phyloP scores from a whole-genome alignment of 192 early-diverging fungal genomes.

The Coemansia sp. region DNA sequence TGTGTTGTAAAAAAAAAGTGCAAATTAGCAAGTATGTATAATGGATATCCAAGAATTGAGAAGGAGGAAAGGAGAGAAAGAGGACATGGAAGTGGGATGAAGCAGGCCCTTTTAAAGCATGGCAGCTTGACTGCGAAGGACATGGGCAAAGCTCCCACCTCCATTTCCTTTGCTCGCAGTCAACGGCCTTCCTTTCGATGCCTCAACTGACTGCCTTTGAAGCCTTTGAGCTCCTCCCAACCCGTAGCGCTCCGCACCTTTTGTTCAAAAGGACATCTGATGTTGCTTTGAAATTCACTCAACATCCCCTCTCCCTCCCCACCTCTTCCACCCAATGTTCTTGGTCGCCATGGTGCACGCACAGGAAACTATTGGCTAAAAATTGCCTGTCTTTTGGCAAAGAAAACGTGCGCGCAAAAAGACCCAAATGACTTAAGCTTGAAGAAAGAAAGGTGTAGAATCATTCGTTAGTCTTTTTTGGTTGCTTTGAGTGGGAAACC shows the following conservation, averaged over 20 bases:
- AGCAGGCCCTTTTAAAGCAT: neutral
- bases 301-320: too few relatives aligned
- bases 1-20: neutral
- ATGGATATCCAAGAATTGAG: neutral
- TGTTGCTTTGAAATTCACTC: constrained; percentile 1
- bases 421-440: neutral
- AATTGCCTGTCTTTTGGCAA: neutral
- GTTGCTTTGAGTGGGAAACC: neutral
- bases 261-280: neutral
- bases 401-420: neutral
- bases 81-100: neutral
- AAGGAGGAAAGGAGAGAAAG: neutral
- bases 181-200: neutral
- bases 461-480: neutral
- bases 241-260: neutral
- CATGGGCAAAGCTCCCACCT: neutral
- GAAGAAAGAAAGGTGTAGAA: neutral
- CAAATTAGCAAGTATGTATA: neutral
- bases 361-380: neutral
- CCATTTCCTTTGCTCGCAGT: neutral
- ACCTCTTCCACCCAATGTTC: neutral
- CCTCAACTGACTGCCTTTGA: neutral
- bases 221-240: neutral
- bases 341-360: neutral
- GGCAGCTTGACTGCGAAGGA: neutral